These are phyloP conservation scores for Sporisorium sorghi DNA, from an alignment of 1,284 basidiomycete species.

Conservation along the genomic window DNA sequence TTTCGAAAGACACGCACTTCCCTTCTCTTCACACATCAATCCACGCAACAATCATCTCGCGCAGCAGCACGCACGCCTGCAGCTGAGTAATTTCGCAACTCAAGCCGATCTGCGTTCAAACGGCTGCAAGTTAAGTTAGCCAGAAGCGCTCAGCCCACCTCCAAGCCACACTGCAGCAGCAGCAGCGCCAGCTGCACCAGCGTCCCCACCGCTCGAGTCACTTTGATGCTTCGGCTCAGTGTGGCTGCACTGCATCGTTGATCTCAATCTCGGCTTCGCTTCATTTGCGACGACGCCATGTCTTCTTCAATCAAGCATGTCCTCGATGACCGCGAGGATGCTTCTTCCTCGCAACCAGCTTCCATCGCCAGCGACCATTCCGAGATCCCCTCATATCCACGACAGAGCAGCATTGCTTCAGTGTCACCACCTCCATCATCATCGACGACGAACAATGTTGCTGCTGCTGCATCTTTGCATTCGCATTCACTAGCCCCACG, in stretches of 20 bases:
- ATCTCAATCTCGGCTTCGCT: neutral
- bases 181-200: neutral
- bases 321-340: constrained; percentile 3
- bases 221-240: neutral
- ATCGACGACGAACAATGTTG: constrained; percentile 4
- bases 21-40: neutral
- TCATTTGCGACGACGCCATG: constrained; percentile 24
- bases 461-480: constrained; percentile 2
- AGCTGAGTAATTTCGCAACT: neutral
- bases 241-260: too few species aligned
- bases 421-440: constrained; percentile 6
- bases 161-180: neutral
- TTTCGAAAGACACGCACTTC: neutral
- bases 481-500: constrained; percentile 8
- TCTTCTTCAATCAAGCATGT: constrained; percentile 14
- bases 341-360: constrained; percentile 11
- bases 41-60: neutral
- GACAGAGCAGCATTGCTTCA: constrained; percentile 10
- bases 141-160: neutral
- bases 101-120: too few species aligned
- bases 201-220: too few species aligned
- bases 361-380: constrained; percentile 41
- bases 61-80: neutral
- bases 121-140: neutral
- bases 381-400: constrained; percentile 41